These are phyloP conservation scores for Adansonia gregorii DNA, from an alignment of 441 rosid species.

Conservation along the genomic window DNA sequence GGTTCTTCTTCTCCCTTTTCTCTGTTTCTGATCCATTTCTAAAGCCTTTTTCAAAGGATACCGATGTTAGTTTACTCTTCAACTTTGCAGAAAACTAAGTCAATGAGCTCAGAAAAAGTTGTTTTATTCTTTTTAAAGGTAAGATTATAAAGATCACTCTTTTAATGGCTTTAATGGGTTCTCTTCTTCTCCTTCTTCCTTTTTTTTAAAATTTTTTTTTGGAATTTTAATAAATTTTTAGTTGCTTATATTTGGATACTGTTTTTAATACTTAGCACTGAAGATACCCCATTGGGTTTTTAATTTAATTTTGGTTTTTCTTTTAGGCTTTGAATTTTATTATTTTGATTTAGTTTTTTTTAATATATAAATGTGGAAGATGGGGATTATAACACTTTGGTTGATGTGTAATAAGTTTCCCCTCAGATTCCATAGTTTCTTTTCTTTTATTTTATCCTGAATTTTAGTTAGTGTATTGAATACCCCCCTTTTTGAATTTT, in stretches of 20 bases:
- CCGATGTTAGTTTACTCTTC: slow-evolving; percentile 16
- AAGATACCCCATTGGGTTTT: not conserved
- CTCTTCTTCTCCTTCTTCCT: not conserved
- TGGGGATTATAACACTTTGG: slow-evolving; percentile 10
- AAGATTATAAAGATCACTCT: slow-evolving; percentile 28
- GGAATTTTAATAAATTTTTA: not conserved
- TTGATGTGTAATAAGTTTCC: slow-evolving; percentile 14
- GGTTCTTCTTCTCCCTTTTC: slow-evolving; percentile 14
- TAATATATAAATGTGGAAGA: not conserved
- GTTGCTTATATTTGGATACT: not conserved
- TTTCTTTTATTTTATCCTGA: not conserved
- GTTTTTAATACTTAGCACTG: not conserved
- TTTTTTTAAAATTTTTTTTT: not conserved
- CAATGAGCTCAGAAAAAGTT: slow-evolving; percentile 24
- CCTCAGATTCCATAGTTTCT: not conserved
- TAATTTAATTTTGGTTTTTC: not conserved
- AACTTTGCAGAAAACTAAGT: slow-evolving; percentile 18
- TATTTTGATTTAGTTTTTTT: not conserved
- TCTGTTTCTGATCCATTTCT: slow-evolving; percentile 17
- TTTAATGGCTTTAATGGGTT: slow-evolving; percentile 24
- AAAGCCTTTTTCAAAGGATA: slow-evolving; percentile 15
- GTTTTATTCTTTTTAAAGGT: slow-evolving; percentile 28
- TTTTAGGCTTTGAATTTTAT: slow-evolving; percentile 7
- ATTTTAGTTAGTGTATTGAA: slow-evolving; percentile 18
- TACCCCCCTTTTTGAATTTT: not conserved